Percentiles rank a stretch among this genome's conserved stretches.
Evolutionary conservation across 2,329 filamentous ascomycete genomes (phyloP).

Genomic region (Phoma sp.): DNA sequence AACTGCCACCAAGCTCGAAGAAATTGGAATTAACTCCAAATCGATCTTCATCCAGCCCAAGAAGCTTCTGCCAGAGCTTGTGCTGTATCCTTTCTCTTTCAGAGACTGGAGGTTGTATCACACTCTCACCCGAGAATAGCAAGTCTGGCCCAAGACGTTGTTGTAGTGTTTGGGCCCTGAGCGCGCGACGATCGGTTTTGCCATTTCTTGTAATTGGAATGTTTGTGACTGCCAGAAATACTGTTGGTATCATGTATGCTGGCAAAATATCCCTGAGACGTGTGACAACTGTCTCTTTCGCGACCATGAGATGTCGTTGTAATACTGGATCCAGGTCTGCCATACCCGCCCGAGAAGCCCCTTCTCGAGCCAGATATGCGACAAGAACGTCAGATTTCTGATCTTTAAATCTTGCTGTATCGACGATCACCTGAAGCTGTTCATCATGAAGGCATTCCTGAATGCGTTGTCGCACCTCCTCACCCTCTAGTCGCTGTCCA

Average conservation of each 20-base stretch:
- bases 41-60: not conserved
- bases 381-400: too few species aligned
- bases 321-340: too few species aligned
- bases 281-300: too few species aligned
- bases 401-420: not conserved
- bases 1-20: conserved; percentile 9
- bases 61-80: not conserved
- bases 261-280: not conserved
- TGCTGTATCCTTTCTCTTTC: not conserved
- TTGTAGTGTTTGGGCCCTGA: not conserved
- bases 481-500: conserved; percentile 32
- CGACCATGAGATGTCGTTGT: too few species aligned
- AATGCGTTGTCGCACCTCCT: conserved; percentile 7
- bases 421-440: conserved; percentile 2
- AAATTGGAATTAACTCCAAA: conserved; percentile 3
- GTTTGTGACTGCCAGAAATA: not conserved
- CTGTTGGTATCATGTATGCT: conserved; percentile 7
- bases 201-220: conserved; percentile 3
- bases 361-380: too few species aligned
- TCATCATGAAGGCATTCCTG: not conserved
- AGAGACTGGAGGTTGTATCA: not conserved
- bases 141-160: not conserved
- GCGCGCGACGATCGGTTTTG: conserved; percentile 1
- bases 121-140: too few species aligned
- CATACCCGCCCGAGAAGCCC: too few species aligned